Base-by-base conservation (phyloP, 768 basidiomycete species). In the Macrocybe gigantea region DNA sequence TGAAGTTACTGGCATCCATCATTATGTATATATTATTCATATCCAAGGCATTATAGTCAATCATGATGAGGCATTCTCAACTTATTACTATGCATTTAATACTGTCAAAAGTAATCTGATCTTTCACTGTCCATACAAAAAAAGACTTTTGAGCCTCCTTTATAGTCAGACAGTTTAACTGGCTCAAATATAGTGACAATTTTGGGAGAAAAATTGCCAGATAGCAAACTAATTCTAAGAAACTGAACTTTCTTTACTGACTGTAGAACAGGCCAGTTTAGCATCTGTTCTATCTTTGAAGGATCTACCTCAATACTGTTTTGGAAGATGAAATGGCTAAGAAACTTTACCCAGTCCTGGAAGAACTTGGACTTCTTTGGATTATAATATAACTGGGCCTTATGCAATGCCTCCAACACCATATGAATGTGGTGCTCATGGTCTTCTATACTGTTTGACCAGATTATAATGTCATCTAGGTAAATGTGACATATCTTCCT, bases 381-480 rank as follows among this genome's bases (percentile, higher is more conserved):
- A 12, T 45, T 45, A 13, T 47, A 41, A 41, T 54, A 57, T 0
- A 57, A 44, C 30, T 47, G n/a, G n/a, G 50, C 50, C 1, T 39
- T 30, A 7, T 31, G n/a, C 4, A 61, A 44, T 0, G 55, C 60
- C 0, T 62, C 56, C 0, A 73, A 54, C n/a, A 70, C 60, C 0
- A 29, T 14, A 0, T 45, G 36, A 1, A 66, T 54, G 37, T 66
- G 56, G 1, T 36, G 0, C 1, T 47, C 38, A 22, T 74, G 72
- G 38, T 71, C 65, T 1, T 65, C 66, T 0, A 67, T 13, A 0
- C 55, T 50, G 0, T 70, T 4, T 0, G 71, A 77, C 64, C 67
- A 75, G 13, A 74, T 70, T 6, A 75, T 55, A 32, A 75, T 69
- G 41, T 74, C 66, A 48, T 76, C 69, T 0, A 75, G 54, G 50